These are phyloP conservation scores for Yamadazyma insecticola DNA, from an alignment of 805 yeast species.

Conservation along the genomic window DNA sequence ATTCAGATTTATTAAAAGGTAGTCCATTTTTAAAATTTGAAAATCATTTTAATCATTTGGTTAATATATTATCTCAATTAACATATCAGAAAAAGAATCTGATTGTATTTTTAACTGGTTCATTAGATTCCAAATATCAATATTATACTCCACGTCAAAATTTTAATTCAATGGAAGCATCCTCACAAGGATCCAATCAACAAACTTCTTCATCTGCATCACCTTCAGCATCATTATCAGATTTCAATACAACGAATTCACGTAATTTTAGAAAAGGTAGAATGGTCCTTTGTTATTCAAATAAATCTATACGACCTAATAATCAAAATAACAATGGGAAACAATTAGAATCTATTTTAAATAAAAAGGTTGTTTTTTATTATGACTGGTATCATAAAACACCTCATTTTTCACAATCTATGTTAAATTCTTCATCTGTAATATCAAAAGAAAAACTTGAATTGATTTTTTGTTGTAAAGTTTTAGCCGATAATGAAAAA, in stretches of 20 bases:
- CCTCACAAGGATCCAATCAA: background rate
- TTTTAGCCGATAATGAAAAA: too few relatives aligned
- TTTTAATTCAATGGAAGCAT: background rate
- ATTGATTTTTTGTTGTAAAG: slow-evolving; percentile 3
- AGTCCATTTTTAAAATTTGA: slow-evolving; percentile 28
- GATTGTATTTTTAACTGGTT: slow-evolving; percentile 26
- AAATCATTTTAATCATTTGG: slow-evolving; percentile 23
- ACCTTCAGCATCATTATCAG: slow-evolving; percentile 1
- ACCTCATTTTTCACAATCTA: background rate
- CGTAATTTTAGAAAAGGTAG: slow-evolving; percentile 4
- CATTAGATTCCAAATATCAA: slow-evolving; percentile 24
- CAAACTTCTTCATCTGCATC: background rate
- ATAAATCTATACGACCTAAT: too few relatives aligned
- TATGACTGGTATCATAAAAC: slow-evolving; percentile 30
- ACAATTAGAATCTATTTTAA: slow-evolving; percentile 15
- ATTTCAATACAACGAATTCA: slow-evolving; percentile 1
- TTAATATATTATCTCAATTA: slow-evolving; percentile 20
- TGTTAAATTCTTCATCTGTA: background rate
- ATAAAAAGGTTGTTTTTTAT: slow-evolving; percentile 25
- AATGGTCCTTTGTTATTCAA: slow-evolving; percentile 6
- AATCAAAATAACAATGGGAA: too few relatives aligned
- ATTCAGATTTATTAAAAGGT: slow-evolving; percentile 22
- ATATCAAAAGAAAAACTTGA: slow-evolving; percentile 1
- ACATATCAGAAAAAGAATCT: slow-evolving; percentile 17
- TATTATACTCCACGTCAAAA: slow-evolving; percentile 1